Conservation (phyloP, 2,329 filamentous ascomycete genomes). For the Penicillium verrucosum region DNA sequence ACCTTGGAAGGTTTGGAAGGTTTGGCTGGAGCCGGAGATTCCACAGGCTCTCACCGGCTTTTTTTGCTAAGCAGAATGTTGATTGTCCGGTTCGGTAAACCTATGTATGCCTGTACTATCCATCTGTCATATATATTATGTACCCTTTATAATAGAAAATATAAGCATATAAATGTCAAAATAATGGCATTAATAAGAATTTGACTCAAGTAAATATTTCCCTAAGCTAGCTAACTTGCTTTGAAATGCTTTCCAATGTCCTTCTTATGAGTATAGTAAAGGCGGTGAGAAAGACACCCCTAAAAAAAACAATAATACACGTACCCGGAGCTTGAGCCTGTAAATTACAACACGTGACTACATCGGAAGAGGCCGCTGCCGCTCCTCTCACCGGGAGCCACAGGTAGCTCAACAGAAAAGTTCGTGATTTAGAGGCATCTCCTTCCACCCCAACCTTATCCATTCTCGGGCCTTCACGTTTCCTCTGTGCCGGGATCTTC, state of each 20-base stretch:
- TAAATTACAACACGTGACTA: conserved; percentile 19
- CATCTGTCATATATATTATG: background rate
- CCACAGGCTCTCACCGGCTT: background rate
- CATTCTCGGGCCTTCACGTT: conserved; percentile 25
- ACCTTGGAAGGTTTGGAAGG: too few species aligned
- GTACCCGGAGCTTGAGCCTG: background rate
- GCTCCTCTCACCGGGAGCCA: conserved; percentile 32
- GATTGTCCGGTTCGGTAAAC: background rate
- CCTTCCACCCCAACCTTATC: conserved; percentile 31
- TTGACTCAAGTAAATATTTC: background rate
- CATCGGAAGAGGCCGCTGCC: conserved; percentile 30
- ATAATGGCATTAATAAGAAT: accelerated
- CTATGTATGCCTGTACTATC: too few species aligned
- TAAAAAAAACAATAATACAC: background rate
- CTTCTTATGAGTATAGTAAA: background rate
- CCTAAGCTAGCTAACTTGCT: too few species aligned
- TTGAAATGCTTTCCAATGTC: background rate
- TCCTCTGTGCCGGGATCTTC: conserved; percentile 17
- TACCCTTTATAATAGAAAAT: too few species aligned
- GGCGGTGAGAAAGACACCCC: background rate
- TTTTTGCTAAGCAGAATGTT: background rate
- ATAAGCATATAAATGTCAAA: background rate
- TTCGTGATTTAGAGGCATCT: conserved; percentile 31
- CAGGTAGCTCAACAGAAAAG: conserved; percentile 42
- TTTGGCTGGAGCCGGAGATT: background rate